phyloP scores from a whole-genome alignment of 179 eudicot species.

The Silene noctiflora region DNA sequence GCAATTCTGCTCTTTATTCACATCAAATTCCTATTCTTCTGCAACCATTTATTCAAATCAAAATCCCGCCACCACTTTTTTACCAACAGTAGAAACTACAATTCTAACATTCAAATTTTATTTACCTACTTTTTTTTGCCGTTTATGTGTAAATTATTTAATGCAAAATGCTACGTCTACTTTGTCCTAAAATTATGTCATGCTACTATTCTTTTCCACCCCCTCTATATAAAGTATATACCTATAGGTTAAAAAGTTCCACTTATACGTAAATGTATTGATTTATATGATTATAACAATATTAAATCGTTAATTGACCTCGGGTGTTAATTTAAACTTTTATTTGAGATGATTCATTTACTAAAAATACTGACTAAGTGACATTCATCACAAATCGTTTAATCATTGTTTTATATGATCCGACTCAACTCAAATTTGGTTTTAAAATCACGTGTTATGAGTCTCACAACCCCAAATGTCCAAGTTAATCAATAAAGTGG shows the following conservation, averaged over 20 bases:
- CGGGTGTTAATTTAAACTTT: too few species aligned
- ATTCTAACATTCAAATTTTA: conserved; percentile 23
- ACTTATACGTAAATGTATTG: too few species aligned
- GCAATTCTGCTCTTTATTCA: not conserved
- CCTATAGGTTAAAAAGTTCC: not conserved
- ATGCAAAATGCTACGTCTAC: conserved; percentile 2
- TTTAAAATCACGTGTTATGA: too few species aligned
- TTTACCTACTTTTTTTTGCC: conserved; percentile 10
- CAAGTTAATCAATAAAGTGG: too few species aligned
- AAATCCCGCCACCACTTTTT: conserved; percentile 20
- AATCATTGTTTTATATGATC: too few species aligned
- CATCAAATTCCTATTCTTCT: not conserved
- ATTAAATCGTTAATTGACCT: too few species aligned
- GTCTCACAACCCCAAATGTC: too few species aligned
- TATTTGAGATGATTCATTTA: too few species aligned
- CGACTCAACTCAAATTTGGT: too few species aligned
- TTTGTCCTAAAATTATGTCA: conserved; percentile 14
- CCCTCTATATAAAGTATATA: not conserved
- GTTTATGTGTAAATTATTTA: conserved; percentile 10
- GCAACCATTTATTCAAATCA: conserved; percentile 20
- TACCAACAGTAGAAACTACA: not conserved
- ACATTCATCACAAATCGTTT: too few species aligned
- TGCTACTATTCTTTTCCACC: conserved; percentile 24
- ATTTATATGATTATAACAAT: too few species aligned
- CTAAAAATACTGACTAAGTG: too few species aligned